A percentile compares a stretch with the other conserved stretches of the same genome.
Evolutionary conservation across 805 yeast genomes (phyloP).

Genomic region (Kregervanrija pseudodelftensis): DNA sequence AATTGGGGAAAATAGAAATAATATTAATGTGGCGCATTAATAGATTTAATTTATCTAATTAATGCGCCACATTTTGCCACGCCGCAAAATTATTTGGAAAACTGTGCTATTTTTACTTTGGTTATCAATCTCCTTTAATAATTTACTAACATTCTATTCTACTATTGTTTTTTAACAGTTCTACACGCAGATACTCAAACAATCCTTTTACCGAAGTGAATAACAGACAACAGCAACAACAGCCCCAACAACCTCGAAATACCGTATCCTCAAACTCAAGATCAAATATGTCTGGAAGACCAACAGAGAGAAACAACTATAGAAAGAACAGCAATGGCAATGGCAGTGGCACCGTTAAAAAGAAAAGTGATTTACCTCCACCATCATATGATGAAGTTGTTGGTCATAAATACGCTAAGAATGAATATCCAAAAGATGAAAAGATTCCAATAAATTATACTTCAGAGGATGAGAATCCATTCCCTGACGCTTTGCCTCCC

Average conservation of each 20-base stretch:
- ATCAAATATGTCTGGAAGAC: too few relatives aligned
- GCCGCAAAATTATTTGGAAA: too few relatives aligned
- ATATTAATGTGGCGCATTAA: too few relatives aligned
- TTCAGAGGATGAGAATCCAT: conserved; percentile 21
- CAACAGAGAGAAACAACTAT: too few relatives aligned
- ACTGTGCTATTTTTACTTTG: too few relatives aligned
- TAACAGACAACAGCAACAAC: background rate
- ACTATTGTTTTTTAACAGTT: conserved; percentile 1
- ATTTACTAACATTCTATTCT: too few relatives aligned
- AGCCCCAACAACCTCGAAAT: background rate
- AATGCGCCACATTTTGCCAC: too few relatives aligned
- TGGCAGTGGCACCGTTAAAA: background rate
- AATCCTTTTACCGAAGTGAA: conserved; percentile 8
- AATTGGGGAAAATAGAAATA: too few relatives aligned
- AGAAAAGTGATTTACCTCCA: conserved; percentile 41
- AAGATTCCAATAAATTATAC: conserved; percentile 19
- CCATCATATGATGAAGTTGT: conserved; percentile 71
- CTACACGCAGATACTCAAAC: conserved; percentile 6
- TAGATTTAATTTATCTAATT: too few relatives aligned
- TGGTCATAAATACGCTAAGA: conserved; percentile 34
- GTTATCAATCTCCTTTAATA: too few relatives aligned
- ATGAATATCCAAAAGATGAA: conserved; percentile 52
- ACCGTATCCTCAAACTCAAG: too few relatives aligned
- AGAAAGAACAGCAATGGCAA: too few relatives aligned
- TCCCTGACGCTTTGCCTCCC: conserved; percentile 12